Percentiles rank a stretch among this genome's conserved stretches.
phyloP scores from a whole-genome alignment of 2,329 filamentous ascomycete species.

The Fusarium lyarnte region DNA sequence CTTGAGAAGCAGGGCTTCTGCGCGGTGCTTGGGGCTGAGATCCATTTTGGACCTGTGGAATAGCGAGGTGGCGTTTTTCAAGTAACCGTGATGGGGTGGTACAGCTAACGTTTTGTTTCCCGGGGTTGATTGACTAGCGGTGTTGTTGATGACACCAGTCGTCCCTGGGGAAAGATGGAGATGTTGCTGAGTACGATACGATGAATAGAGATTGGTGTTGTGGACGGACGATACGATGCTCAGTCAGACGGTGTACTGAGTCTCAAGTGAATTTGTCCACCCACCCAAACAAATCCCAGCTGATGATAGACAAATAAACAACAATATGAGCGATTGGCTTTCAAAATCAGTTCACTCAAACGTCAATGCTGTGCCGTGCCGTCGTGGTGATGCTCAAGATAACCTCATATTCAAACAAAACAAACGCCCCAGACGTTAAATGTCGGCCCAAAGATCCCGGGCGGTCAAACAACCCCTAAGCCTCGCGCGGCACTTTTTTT shows the following conservation, averaged over 20 bases:
- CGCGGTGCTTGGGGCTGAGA: conserved; percentile 40
- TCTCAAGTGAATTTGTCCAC: background rate
- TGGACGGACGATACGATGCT: background rate
- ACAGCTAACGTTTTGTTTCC: conserved; percentile 30
- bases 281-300: background rate
- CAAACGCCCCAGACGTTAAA: conserved; percentile 15
- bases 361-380: background rate
- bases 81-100: conserved; percentile 35
- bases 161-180: background rate
- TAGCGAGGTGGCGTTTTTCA: conserved; percentile 48
- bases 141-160: conserved; percentile 1
- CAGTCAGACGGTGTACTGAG: conserved; percentile 12
- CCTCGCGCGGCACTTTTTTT: conserved; percentile 6
- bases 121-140: background rate
- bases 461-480: conserved; percentile 37
- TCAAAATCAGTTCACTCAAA: background rate
- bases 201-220: background rate
- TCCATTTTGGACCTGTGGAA: conserved; percentile 46
- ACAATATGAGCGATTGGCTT: background rate
- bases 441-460: conserved; percentile 37
- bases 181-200: background rate
- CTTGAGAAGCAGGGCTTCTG: conserved; percentile 48
- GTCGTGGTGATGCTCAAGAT: conserved; percentile 6
- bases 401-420: conserved; percentile 33
- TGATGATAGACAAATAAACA: background rate